Conservation (phyloP, 305 asterid genomes). For the Rubia balearica region DNA sequence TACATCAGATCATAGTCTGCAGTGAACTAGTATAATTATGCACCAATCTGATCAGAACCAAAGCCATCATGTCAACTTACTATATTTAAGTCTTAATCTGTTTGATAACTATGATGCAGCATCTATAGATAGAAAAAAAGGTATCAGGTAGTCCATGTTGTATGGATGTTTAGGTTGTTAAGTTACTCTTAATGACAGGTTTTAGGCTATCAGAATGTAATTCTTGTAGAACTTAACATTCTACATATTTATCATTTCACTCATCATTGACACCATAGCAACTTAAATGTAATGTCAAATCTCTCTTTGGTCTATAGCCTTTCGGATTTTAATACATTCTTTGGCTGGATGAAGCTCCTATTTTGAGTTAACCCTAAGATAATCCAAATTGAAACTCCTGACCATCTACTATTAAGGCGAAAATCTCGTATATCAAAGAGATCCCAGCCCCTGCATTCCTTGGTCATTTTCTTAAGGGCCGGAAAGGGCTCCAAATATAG, state of each 20-base stretch:
- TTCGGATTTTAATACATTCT: not conserved
- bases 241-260: not conserved
- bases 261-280: not conserved
- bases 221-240: not conserved
- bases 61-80: not conserved
- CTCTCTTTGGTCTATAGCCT: not conserved
- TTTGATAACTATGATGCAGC: not conserved
- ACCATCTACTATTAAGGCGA: not conserved
- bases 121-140: not conserved
- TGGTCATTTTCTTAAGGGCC: not conserved
- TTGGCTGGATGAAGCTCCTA: not conserved
- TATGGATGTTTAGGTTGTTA: not conserved
- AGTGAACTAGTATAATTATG: not conserved
- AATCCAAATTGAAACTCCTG: not conserved
- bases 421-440: not conserved
- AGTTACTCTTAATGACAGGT: not conserved
- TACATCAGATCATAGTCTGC: constrained; percentile 17
- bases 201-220: not conserved
- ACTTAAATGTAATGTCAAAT: not conserved
- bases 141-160: not conserved
- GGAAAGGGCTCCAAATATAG: not conserved
- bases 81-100: not conserved
- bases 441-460: not conserved
- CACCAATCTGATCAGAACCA: not conserved
- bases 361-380: not conserved